phyloP scores from a whole-genome alignment of 768 basidiomycete genomes.

The Boletus sp. region DNA sequence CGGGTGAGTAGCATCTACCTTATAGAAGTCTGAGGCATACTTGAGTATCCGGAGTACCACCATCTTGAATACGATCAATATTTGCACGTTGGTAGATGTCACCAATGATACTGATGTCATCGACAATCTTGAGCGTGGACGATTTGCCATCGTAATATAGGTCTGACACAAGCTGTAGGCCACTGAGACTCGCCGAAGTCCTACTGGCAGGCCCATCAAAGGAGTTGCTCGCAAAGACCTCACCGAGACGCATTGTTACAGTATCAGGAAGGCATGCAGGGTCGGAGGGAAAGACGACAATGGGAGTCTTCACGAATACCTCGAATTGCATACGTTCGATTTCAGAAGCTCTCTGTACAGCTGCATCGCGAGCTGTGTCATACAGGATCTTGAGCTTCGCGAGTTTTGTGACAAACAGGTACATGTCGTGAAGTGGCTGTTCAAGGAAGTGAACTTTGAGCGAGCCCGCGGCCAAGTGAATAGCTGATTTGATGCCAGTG shows the following conservation, averaged over 20 bases:
- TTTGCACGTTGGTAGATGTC: slow-evolving; percentile 61
- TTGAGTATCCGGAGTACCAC: slow-evolving; percentile 66
- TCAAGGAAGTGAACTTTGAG: slow-evolving; percentile 87
- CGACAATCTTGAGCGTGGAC: slow-evolving; percentile 78
- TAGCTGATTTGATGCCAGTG: slow-evolving; percentile 76
- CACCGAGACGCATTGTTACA: slow-evolving; percentile 81
- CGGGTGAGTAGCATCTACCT: slow-evolving; percentile 2
- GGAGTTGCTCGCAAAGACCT: slow-evolving; percentile 78
- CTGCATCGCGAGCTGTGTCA: slow-evolving; percentile 89
- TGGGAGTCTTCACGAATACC: slow-evolving; percentile 87
- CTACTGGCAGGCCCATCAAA: slow-evolving; percentile 56
- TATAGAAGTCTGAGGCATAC: slow-evolving; percentile 38
- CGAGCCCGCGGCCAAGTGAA: slow-evolving; percentile 83
- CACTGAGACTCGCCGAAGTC: slow-evolving; percentile 71
- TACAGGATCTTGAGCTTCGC: slow-evolving; percentile 91
- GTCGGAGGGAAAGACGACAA: slow-evolving; percentile 81
- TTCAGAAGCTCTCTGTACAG: slow-evolving; percentile 88
- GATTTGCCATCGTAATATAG: slow-evolving; percentile 47
- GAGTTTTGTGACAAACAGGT: slow-evolving; percentile 77
- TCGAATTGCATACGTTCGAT: slow-evolving; percentile 94
- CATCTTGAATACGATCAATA: slow-evolving; percentile 50
- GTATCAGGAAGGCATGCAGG: slow-evolving; percentile 58
- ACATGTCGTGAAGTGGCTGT: slow-evolving; percentile 85
- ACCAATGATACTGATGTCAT: slow-evolving; percentile 77
- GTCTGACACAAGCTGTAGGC: slow-evolving; percentile 79